phyloP scores from a whole-genome alignment of 2,329 filamentous ascomycete genomes.

The Aureobasidium uvarum region DNA sequence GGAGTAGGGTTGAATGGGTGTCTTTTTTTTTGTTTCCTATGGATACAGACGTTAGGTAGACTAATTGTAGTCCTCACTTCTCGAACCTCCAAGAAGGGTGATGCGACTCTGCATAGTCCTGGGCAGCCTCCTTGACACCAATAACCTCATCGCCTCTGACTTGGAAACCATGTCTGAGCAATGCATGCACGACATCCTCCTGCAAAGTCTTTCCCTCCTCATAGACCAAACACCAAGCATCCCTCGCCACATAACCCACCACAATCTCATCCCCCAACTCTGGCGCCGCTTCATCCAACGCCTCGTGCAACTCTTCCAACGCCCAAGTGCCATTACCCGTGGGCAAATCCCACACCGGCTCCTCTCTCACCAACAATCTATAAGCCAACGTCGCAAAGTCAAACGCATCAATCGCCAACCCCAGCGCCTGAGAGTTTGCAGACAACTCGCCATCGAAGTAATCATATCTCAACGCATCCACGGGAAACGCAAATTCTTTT shows the following conservation, averaged over 20 bases:
- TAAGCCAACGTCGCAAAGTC: constrained; percentile 19
- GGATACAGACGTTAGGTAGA: background rate
- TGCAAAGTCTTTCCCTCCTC: constrained; percentile 19
- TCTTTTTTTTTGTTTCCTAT: background rate
- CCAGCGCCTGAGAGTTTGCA: constrained; percentile 21
- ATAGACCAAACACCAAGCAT: constrained; percentile 24
- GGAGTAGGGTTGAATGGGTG: background rate
- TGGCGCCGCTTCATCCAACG: constrained; percentile 17
- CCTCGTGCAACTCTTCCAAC: constrained; percentile 24
- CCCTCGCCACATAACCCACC: constrained; percentile 15
- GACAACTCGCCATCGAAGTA: constrained; percentile 22
- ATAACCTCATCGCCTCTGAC: constrained; percentile 6
- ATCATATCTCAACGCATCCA: constrained; percentile 16
- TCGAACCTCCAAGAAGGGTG: constrained; percentile 3
- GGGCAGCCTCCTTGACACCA: constrained; percentile 6
- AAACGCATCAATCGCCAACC: constrained; percentile 16
- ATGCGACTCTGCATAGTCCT: background rate
- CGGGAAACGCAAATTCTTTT: background rate
- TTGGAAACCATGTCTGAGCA: constrained; percentile 13
- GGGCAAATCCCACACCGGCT: background rate
- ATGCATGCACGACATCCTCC: constrained; percentile 20
- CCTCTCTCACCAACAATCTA: background rate
- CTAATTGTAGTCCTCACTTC: background rate
- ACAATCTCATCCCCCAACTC: constrained; percentile 25
- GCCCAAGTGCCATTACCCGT: constrained; percentile 21